Evolutionary conservation across 768 basidiomycete species (phyloP), one percentile per base, ranked within the genome.

Genomic region (Hypholoma fasciculare): DNA sequence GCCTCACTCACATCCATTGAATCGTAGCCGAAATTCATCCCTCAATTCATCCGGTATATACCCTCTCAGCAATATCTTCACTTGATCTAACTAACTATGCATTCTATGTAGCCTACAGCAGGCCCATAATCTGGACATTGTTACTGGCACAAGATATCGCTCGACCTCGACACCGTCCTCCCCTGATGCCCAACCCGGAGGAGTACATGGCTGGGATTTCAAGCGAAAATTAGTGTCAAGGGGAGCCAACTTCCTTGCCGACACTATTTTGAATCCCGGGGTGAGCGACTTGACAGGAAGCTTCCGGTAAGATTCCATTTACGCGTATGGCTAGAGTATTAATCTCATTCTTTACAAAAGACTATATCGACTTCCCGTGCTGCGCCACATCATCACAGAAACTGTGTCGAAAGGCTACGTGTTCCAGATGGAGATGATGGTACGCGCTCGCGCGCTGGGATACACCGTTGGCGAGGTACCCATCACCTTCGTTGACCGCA

Each of bases 351-450:
- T 13, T 27, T 17, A 23, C 43, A 42, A 26, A 36, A 92, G 92
- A 59, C 72, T 96, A 14, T 96, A 96, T 70, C 86, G 90, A 39
- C 70, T 85, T 11, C 79, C 81, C 0, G 94, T 91, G 7, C 78
- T 96, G 54, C 83, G 82, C 49, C 86, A 93, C 63, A 90, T 96
- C 67, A 96, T 96, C 65, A 84, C 88, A 4, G 81, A 88, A 62
- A 94, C 90, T 1, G 82, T 88, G 60, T 94, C 93, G 2, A 90
- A 91, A 62, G 94, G 94, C 8, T 96, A 96, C 65, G 94, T 96
- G 30, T 96, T 96, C 78, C 94, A 96, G 79, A 96, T 96, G 94
- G 94, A 96, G 71, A 96, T 96, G 89, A 96, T 96, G 83, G 94
- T 94, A 17, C 84, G 94, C 1, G 94, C 94, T 4, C 82, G 87